Percentiles rank a stretch among this genome's conserved stretches.
phyloP scores from a whole-genome alignment of 2,329 filamentous ascomycete species.

The Alternaria ventricosa region DNA sequence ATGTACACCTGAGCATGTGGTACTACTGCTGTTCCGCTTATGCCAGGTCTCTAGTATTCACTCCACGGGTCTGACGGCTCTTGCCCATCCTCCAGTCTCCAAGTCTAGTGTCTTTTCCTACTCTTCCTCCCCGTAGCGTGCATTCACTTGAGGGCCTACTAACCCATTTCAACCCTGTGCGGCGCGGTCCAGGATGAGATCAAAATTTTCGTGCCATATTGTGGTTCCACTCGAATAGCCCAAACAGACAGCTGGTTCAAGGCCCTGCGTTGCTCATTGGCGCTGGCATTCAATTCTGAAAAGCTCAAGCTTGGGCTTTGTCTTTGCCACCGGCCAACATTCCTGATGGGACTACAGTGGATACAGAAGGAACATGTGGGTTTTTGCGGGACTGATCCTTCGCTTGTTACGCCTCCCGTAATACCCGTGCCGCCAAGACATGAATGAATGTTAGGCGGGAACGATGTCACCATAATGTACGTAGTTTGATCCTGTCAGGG shows the following conservation, averaged over 20 bases:
- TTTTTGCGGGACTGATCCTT: not conserved
- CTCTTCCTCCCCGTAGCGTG: not conserved
- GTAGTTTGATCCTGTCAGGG: not conserved
- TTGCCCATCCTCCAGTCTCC: too few relatives aligned
- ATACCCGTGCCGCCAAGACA: not conserved
- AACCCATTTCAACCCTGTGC: not conserved
- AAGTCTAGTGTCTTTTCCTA: not conserved
- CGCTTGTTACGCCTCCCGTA: not conserved
- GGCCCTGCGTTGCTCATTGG: too few relatives aligned
- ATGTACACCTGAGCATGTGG: not conserved
- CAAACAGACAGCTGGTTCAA: too few relatives aligned
- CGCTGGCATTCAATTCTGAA: too few relatives aligned
- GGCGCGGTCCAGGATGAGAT: not conserved
- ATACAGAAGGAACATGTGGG: not conserved
- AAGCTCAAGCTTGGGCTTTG: too few relatives aligned
- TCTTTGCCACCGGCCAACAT: too few relatives aligned
- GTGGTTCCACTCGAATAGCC: not conserved
- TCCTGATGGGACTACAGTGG: too few relatives aligned
- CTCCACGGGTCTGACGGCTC: not conserved
- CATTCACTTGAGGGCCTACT: not conserved
- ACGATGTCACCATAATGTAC: not conserved
- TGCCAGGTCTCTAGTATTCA: not conserved
- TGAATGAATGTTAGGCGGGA: not conserved
- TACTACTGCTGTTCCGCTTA: not conserved
- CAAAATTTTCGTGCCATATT: not conserved